Evolutionary conservation across 768 basidiomycete species (phyloP).

Genomic region (Boletus reticuloceps): DNA sequence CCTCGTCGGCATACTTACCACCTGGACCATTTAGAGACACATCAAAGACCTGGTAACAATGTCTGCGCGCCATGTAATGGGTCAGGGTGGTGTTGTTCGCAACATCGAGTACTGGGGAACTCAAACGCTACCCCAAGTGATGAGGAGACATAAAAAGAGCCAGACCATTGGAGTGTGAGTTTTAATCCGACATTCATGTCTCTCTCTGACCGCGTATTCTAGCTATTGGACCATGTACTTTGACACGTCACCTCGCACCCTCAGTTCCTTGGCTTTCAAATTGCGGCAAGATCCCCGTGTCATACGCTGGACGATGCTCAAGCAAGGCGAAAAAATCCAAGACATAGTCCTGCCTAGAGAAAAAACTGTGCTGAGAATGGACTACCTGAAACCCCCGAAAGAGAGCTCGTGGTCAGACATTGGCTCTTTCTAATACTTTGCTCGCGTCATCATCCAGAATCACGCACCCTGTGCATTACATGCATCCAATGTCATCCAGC

Average conservation of each 20-base stretch:
- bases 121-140: constrained; percentile 66
- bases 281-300: constrained; percentile 82
- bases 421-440: constrained; percentile 6
- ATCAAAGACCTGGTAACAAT: constrained; percentile 73
- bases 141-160: constrained; percentile 58
- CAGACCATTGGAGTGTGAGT: constrained; percentile 77
- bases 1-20: background rate
- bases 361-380: constrained; percentile 37
- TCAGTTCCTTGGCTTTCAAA: constrained; percentile 60
- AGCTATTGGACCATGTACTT: constrained; percentile 94
- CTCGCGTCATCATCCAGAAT: background rate
- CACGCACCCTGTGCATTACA: background rate
- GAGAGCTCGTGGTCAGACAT: constrained; percentile 28
- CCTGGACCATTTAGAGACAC: constrained; percentile 46
- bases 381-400: constrained; percentile 21
- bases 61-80: constrained; percentile 68
- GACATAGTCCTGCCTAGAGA: constrained; percentile 58
- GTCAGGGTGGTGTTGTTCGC: constrained; percentile 80
- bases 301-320: constrained; percentile 77
- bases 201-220: constrained; percentile 6
- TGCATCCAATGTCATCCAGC: background rate
- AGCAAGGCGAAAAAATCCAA: constrained; percentile 70
- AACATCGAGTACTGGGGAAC: constrained; percentile 75
- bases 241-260: constrained; percentile 74
- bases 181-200: background rate